A percentile compares a stretch with the other conserved stretches of the same genome.
These are phyloP conservation scores for Triticum urartu DNA, from an alignment of 176 grass and related monocot genomes.

Conservation along the genomic window DNA sequence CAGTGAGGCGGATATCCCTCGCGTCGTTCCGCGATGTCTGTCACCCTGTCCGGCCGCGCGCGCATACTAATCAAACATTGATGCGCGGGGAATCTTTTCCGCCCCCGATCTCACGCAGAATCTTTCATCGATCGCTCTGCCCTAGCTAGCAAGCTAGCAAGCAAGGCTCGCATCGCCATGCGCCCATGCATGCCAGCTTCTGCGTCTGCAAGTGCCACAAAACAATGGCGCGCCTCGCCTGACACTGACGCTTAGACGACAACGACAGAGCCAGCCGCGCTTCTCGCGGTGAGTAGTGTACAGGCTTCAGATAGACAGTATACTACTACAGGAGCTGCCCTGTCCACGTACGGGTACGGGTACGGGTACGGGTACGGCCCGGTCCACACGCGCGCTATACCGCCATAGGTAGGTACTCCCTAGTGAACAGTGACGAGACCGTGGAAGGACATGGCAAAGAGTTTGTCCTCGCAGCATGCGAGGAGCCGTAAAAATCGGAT, in stretches of 20 bases:
- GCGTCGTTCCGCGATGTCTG: conserved; percentile 23
- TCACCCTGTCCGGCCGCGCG: background rate
- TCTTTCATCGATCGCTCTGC: conserved; percentile 34
- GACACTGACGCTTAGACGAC: conserved; percentile 25
- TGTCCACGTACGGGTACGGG: too few relatives aligned
- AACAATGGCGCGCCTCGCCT: background rate
- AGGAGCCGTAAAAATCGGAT: too few relatives aligned
- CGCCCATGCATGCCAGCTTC: background rate
- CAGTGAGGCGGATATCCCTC: conserved; percentile 41
- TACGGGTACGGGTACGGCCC: too few relatives aligned
- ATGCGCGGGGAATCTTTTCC: conserved; percentile 23
- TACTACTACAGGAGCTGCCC: background rate
- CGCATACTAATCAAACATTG: background rate
- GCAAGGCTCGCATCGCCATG: background rate
- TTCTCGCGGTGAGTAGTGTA: conserved; percentile 40
- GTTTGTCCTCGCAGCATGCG: too few relatives aligned
- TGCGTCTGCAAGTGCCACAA: conserved; percentile 13
- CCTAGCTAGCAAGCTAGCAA: too few relatives aligned
- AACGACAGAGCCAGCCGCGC: conserved; percentile 20
- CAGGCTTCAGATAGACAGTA: background rate
- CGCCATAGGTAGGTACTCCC: too few relatives aligned
- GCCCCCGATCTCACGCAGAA: conserved; percentile 11
- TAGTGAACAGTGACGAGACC: too few relatives aligned
- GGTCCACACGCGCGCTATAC: too few relatives aligned
- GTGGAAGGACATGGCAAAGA: too few relatives aligned